Evolutionary conservation across 495 filamentous ascomycete genomes (phyloP).

Genomic region (Penicillium coffeae): DNA sequence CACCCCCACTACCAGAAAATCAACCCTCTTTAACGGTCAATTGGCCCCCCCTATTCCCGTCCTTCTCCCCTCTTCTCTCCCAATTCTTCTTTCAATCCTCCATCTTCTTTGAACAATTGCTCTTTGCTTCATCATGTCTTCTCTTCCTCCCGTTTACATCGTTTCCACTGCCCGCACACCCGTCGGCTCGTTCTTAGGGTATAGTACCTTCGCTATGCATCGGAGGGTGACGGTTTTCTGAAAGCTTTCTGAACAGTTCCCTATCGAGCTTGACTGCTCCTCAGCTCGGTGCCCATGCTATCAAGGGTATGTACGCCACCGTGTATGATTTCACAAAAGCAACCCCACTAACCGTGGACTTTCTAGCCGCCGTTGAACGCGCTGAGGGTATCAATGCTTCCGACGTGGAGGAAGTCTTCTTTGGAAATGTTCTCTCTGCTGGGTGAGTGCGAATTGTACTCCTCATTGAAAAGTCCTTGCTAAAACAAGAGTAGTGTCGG

Average conservation of each 20-base stretch:
- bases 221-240: neutral
- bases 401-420: conserved; percentile 92
- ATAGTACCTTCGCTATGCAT: conserved; percentile 20
- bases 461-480: neutral
- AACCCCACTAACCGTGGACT: conserved; percentile 10
- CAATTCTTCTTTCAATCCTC: neutral
- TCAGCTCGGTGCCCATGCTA: conserved; percentile 84
- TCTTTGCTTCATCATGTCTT: conserved; percentile 34
- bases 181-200: conserved; percentile 91
- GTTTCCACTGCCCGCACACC: conserved; percentile 88
- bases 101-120: neutral
- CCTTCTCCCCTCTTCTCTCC: conserved; percentile 1
- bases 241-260: conserved; percentile 48
- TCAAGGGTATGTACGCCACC: conserved; percentile 63
- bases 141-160: conserved; percentile 85
- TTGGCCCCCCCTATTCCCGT: conserved; percentile 9
- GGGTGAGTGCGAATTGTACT: conserved; percentile 55
- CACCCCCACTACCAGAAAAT: conserved; percentile 16
- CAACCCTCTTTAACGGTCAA: conserved; percentile 2
- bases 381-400: conserved; percentile 79
- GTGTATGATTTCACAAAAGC: neutral
- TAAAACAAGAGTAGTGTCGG: conserved; percentile 63
- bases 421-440: conserved; percentile 95
- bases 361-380: conserved; percentile 74
- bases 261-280: conserved; percentile 80